These are phyloP conservation scores for Thermochaetoides dissita DNA, from an alignment of 2,329 filamentous ascomycete genomes.

Conservation along the genomic window DNA sequence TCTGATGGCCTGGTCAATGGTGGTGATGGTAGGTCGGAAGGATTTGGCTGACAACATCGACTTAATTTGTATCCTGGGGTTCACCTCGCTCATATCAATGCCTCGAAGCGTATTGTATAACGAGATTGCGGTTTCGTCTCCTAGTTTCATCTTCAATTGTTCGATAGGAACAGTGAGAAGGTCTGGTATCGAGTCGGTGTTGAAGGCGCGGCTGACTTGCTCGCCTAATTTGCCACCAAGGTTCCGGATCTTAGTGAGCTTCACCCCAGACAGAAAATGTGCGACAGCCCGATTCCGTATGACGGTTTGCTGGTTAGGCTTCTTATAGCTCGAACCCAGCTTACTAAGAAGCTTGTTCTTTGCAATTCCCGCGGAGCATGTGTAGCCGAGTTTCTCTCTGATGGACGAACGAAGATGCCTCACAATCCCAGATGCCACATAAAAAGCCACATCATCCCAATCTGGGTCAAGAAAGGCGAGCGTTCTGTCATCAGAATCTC, in stretches of 20 bases:
- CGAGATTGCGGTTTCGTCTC: constrained; percentile 76
- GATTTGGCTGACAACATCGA: constrained; percentile 96
- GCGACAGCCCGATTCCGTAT: constrained; percentile 71
- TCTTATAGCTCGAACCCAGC: constrained; percentile 78
- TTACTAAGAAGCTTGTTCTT: constrained; percentile 94
- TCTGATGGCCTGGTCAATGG: constrained; percentile 59
- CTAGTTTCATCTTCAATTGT: constrained; percentile 62
- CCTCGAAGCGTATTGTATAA: constrained; percentile 75
- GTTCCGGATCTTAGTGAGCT: constrained; percentile 89
- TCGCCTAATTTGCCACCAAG: constrained; percentile 92
- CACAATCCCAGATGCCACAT: constrained; percentile 80
- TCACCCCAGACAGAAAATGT: constrained; percentile 69
- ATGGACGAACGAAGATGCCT: constrained; percentile 58
- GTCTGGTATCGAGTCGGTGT: constrained; percentile 65
- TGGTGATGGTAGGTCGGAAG: constrained; percentile 73
- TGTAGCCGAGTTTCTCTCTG: constrained; percentile 62
- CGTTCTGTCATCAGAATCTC: constrained; percentile 41
- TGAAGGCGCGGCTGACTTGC: constrained; percentile 66
- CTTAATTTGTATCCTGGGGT: constrained; percentile 82
- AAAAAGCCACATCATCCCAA: constrained; percentile 87
- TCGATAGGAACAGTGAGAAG: constrained; percentile 59
- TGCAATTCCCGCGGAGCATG: constrained; percentile 79
- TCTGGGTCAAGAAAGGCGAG: constrained; percentile 72
- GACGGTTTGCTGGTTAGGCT: constrained; percentile 90
- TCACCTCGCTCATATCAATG: constrained; percentile 77